A percentile compares a stretch with the other conserved stretches of the same genome.
Evolutionary conservation across 495 filamentous ascomycete species (phyloP).

Genomic region (Friedmanniomyces simplex): DNA sequence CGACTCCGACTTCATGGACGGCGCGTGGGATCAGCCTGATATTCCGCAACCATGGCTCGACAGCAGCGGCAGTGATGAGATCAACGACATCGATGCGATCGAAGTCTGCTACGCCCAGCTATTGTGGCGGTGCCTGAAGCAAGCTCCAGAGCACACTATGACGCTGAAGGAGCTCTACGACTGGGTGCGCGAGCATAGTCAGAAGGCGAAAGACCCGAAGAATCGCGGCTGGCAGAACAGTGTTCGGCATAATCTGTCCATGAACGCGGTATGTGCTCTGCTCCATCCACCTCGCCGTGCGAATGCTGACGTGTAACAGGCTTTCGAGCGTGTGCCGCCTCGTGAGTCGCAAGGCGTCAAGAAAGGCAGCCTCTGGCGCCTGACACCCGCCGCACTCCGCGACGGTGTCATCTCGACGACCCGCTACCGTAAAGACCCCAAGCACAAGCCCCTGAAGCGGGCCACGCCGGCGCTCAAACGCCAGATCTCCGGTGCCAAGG

Average conservation of each 20-base stretch:
- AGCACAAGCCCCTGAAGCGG: slow-evolving; percentile 39
- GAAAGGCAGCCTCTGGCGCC: slow-evolving; percentile 55
- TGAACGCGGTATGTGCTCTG: slow-evolving; percentile 71
- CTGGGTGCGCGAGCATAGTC: slow-evolving; percentile 78
- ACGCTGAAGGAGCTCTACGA: slow-evolving; percentile 78
- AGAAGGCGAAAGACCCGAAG: slow-evolving; percentile 51
- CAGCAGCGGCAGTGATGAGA: neutral
- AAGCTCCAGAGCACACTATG: slow-evolving; percentile 53
- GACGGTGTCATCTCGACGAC: slow-evolving; percentile 65
- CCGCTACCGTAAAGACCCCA: slow-evolving; percentile 47
- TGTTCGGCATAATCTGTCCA: slow-evolving; percentile 91
- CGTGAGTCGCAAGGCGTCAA: slow-evolving; percentile 40
- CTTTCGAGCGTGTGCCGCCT: slow-evolving; percentile 51
- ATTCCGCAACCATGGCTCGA: neutral
- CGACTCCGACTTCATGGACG: neutral
- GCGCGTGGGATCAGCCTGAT: neutral
- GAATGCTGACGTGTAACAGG: slow-evolving; percentile 37
- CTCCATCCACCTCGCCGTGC: slow-evolving; percentile 10
- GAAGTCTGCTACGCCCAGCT: slow-evolving; percentile 69
- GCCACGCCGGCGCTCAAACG: slow-evolving; percentile 37
- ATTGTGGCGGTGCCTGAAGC: slow-evolving; percentile 65
- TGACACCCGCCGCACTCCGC: slow-evolving; percentile 47
- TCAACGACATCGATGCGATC: slow-evolving; percentile 33
- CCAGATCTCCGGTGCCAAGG: slow-evolving; percentile 47
- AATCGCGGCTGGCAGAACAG: slow-evolving; percentile 83